Base-by-base conservation (phyloP, 495 filamentous ascomycete genomes). In the Neurospora sp. region DNA sequence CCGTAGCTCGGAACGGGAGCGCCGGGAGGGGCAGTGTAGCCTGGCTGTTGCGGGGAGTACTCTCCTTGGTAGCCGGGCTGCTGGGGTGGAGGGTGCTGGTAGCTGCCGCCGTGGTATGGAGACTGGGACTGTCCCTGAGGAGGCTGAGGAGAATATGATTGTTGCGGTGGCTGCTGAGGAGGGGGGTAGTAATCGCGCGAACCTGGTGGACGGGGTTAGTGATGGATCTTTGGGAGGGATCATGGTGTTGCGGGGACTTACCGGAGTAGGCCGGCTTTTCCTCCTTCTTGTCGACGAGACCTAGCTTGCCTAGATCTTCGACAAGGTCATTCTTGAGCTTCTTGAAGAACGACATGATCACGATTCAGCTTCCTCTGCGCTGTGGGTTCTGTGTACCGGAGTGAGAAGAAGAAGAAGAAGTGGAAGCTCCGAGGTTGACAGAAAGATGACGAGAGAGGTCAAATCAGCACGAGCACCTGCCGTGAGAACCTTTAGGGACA, bases 291-390 rank as follows among this genome's bases (percentile, higher is more conserved):
- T 76, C 72, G 31, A 72, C 77, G 70, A 78, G 53, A 45, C 74
- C 75, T 39, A 78, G 40, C 16, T 59, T 48, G 40, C 69, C 72
- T 9, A 79, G 69, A n/a, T 79, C 76, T 14, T 72, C 70, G 35
- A 45, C 72, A 18, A 78, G 69, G n/a, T 74, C 76, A 40, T 78
- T 75, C 41, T 72, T 69, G 18, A 79, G 72, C 42, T 79, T 78
- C 72, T 79, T 81, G 73, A 79, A 75, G 61, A 79, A 81, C 3
- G 78, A 77, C 79, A 81, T 81, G 61, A 38, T 65, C n/a, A 61
- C 14, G 6, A 18, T 18, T 35, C 53, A 61, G 53, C 53, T 61
- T 61, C 1, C 27, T 61, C 27, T 18, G 14, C 35, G 10, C 48
- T 53, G 48, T 5, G 48, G 48, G 14, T 61, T 16, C 53, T 61